A percentile compares a stretch with the other conserved stretches of the same genome.
Evolutionary conservation across 805 yeast genomes (phyloP).

Genomic region (Blastobotrys chiropterorum): DNA sequence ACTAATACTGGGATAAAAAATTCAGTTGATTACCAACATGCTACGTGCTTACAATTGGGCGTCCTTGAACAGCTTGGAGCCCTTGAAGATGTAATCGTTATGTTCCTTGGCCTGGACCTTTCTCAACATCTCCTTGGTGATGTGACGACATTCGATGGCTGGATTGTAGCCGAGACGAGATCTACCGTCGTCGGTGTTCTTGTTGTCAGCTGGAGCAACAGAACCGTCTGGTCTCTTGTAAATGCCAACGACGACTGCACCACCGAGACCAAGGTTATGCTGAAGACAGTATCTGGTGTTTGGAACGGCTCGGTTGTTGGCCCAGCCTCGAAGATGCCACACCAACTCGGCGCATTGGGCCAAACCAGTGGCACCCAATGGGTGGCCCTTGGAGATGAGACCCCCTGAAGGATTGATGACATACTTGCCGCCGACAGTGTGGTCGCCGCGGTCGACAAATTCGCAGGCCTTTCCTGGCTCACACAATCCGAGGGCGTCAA

Average conservation of each 20-base stretch:
- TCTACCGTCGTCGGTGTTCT: constrained; percentile 18
- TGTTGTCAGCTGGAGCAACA: constrained; percentile 13
- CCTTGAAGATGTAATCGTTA: background rate
- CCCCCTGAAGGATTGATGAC: constrained; percentile 26
- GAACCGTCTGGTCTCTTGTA: constrained; percentile 19
- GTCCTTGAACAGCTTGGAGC: background rate
- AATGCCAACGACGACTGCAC: constrained; percentile 22
- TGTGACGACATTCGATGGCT: constrained; percentile 19
- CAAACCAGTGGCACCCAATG: constrained; percentile 25
- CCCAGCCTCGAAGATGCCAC: constrained; percentile 26
- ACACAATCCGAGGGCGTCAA: constrained; percentile 22
- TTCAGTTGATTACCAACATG: too few species aligned
- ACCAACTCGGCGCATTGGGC: constrained; percentile 24
- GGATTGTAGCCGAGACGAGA: constrained; percentile 22
- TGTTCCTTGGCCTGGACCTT: constrained; percentile 11
- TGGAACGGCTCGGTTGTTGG: constrained; percentile 21
- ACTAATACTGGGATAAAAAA: too few species aligned
- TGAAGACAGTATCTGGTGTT: constrained; percentile 19
- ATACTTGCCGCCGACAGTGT: constrained; percentile 23
- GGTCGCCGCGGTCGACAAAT: constrained; percentile 20
- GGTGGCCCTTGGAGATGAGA: constrained; percentile 24
- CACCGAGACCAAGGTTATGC: constrained; percentile 24
- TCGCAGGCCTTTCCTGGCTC: constrained; percentile 22
- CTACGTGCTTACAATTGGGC: background rate
- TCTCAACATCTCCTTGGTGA: constrained; percentile 10